Base-by-base conservation (phyloP, 2,329 filamentous ascomycete genomes). In the Dactylellina leptospora region DNA sequence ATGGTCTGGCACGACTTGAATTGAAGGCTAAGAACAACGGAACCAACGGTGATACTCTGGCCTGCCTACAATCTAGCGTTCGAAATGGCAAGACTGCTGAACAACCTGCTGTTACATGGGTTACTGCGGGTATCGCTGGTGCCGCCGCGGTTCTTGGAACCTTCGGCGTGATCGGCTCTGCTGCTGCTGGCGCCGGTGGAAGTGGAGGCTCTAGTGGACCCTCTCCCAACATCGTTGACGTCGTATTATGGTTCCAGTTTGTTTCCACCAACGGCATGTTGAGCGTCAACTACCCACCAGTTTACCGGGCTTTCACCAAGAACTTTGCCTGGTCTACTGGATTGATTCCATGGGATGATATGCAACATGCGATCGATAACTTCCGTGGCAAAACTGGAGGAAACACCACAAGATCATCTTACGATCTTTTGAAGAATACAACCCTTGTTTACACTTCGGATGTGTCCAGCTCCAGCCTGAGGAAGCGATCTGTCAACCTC, bases 241-340 rank as follows among this genome's bases (percentile, higher is more conserved):
- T 96, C 50, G 85, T 96, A 75, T 88, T 89, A 73, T 96, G 91
- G 86, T 96, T 97, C 80, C 93, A 97, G 81, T 89, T 90, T 53
- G 90, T 97, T 84, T 92, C 95, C 25, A 90, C 95, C 83, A 97
- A 95, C 80, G 93, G 95, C 75, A 97, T 97, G 95, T 84, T 96
- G 79, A 96, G 91, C 70, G 93, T 96, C 76, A 86, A 88, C 76
- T 92, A 96, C 76, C 95, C 95, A 2, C 83, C 87, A 33, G 87
- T 97, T 36, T 97, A 97, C 82, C 87, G 88, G 76, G 93, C 88
- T 79, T 99, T 96, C 81, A 83, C 90, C 74, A 91, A 91, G 82
- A 97, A 97, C 82, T 97, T 99, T 79, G 93, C 84, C 48, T 97
- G 97, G 83, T 93, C 91, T 74, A 90, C 89, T 25, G 92, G 92